phyloP scores from a whole-genome alignment of 1,284 basidiomycete genomes.

The Tilletia setariae region DNA sequence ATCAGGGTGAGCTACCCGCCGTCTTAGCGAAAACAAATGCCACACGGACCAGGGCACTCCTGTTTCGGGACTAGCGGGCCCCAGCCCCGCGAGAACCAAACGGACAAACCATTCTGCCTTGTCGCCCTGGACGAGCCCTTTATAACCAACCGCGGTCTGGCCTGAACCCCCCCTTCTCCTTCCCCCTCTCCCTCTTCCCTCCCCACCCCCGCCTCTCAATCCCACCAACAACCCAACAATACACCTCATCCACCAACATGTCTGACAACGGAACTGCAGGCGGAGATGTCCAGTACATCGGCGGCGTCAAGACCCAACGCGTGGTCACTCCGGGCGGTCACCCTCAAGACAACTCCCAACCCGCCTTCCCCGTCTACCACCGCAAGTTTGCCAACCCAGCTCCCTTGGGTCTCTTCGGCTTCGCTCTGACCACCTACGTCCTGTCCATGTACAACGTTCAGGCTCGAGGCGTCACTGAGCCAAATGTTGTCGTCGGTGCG shows the following conservation, averaged over 20 bases:
- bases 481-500: constrained; percentile 38
- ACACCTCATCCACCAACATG: neutral
- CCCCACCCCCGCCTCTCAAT: neutral
- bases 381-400: constrained; percentile 59
- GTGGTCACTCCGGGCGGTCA: constrained; percentile 57
- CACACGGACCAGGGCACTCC: too few relatives aligned
- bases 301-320: constrained; percentile 21
- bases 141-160: too few relatives aligned
- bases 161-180: neutral
- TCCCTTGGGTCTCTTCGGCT: constrained; percentile 57
- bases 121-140: too few relatives aligned
- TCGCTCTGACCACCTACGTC: constrained; percentile 60
- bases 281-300: neutral
- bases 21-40: too few relatives aligned
- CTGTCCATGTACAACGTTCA: constrained; percentile 56
- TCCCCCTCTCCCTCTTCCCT: neutral
- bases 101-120: too few relatives aligned
- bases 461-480: constrained; percentile 41
- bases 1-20: too few relatives aligned
- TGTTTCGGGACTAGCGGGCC: too few relatives aligned
- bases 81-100: too few relatives aligned
- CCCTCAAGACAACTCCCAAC: constrained; percentile 56
- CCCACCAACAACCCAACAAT: neutral
- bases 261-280: constrained; percentile 5
- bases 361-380: constrained; percentile 33